Evolutionary conservation across 2,329 filamentous ascomycete genomes (phyloP).

Genomic region (Aspergillus quadrilineatus): DNA sequence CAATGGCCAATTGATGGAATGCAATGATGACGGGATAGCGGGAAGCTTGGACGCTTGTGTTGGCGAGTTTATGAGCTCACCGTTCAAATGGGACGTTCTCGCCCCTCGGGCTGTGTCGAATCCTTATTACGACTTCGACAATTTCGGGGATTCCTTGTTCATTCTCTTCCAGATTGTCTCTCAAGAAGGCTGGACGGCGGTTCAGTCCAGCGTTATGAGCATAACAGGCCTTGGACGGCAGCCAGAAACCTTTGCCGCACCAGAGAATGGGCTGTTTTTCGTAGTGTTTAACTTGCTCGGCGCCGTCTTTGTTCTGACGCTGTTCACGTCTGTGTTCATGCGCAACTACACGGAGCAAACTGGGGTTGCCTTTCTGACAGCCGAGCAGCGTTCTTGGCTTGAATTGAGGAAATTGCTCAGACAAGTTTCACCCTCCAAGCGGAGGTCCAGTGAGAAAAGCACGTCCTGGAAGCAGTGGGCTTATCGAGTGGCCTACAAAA

Average conservation of each 20-base stretch:
- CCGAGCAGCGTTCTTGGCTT: conserved; percentile 94
- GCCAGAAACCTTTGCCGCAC: conserved; percentile 65
- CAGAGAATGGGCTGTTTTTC: conserved; percentile 92
- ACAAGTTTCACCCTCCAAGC: conserved; percentile 92
- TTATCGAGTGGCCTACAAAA: conserved; percentile 89
- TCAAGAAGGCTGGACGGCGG: conserved; percentile 95
- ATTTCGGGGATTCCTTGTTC: conserved; percentile 90
- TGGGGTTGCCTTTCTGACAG: conserved; percentile 90
- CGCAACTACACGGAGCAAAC: conserved; percentile 99
- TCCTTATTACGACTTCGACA: conserved; percentile 86
- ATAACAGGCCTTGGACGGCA: conserved; percentile 77
- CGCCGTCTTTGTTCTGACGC: conserved; percentile 91
- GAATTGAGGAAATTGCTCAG: conserved; percentile 87
- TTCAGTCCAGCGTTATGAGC: conserved; percentile 79
- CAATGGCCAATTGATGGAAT: conserved; percentile 72
- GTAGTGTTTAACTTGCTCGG: conserved; percentile 94
- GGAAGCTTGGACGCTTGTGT: conserved; percentile 68
- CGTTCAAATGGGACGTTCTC: conserved; percentile 81
- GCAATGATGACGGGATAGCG: conserved; percentile 70
- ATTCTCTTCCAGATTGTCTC: conserved; percentile 98
- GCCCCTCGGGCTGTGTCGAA: conserved; percentile 80
- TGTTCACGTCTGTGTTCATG: conserved; percentile 99
- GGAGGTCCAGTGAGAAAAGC: conserved; percentile 74
- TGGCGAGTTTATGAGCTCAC: conserved; percentile 74
- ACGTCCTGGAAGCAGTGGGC: conserved; percentile 88